These are phyloP conservation scores for Ascochyta lentis DNA, from an alignment of 2,329 filamentous ascomycete species.

Conservation along the genomic window DNA sequence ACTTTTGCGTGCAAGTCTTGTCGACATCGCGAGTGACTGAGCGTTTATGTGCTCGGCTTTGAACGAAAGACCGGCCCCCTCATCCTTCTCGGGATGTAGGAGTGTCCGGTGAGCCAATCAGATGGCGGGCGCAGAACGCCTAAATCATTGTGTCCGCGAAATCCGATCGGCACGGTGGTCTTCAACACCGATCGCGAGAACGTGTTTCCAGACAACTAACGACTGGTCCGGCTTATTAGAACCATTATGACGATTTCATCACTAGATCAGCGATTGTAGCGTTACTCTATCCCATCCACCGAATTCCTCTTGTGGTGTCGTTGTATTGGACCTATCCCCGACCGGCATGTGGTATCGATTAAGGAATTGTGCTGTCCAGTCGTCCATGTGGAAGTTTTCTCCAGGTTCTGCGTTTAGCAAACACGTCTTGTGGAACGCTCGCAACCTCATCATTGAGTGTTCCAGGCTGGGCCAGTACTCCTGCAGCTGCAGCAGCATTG, in stretches of 20 bases:
- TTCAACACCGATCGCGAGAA: background rate
- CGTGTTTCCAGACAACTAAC: background rate
- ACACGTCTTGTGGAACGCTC: slow-evolving; percentile 9
- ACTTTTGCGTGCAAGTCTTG: background rate
- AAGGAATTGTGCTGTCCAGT: slow-evolving; percentile 12
- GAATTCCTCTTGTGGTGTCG: slow-evolving; percentile 4
- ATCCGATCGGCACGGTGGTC: slow-evolving; percentile 1
- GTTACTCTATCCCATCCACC: slow-evolving; percentile 6
- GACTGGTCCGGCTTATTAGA: background rate
- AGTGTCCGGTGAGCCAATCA: slow-evolving; percentile 5
- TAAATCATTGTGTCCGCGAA: background rate
- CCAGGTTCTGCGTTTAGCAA: slow-evolving; percentile 8
- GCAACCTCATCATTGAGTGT: slow-evolving; percentile 6
- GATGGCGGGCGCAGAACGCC: background rate
- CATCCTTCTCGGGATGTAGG: background rate
- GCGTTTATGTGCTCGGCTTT: background rate
- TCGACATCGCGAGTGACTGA: background rate
- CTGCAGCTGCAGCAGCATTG: slow-evolving; percentile 8
- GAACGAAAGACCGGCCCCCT: background rate
- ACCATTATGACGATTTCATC: background rate
- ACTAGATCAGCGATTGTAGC: slow-evolving; percentile 5
- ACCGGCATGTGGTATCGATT: slow-evolving; percentile 15
- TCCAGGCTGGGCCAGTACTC: slow-evolving; percentile 12
- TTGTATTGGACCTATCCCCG: background rate
- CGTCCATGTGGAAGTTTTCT: slow-evolving; percentile 7